These are phyloP conservation scores for Hypsizygus marmoreus DNA, from an alignment of 768 basidiomycete species.

Conservation along the genomic window DNA sequence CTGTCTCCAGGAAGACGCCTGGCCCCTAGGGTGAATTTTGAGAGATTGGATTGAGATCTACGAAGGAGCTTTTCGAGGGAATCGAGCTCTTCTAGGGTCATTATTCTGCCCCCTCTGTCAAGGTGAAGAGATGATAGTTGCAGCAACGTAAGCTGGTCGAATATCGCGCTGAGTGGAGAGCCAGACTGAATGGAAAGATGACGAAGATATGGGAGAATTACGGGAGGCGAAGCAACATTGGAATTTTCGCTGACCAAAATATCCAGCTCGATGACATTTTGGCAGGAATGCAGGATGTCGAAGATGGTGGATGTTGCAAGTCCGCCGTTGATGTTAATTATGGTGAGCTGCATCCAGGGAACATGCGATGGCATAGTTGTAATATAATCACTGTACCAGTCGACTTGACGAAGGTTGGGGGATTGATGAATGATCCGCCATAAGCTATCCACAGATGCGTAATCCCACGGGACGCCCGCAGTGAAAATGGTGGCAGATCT, in stretches of 20 bases:
- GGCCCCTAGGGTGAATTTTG: not conserved
- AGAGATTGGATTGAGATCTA: slow-evolving; percentile 4
- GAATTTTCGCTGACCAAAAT: not conserved
- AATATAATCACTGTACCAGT: slow-evolving; percentile 4
- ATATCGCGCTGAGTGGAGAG: not conserved
- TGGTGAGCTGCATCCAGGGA: slow-evolving; percentile 10
- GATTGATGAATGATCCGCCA: slow-evolving; percentile 10
- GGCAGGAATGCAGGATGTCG: not conserved
- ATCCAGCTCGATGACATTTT: slow-evolving; percentile 5
- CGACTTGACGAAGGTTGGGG: not conserved
- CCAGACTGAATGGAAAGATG: not conserved
- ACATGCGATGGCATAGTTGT: not conserved
- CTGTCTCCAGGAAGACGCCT: not conserved
- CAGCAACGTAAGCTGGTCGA: slow-evolving; percentile 4
- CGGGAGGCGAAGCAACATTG: not conserved
- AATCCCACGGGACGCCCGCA: too few relatives aligned
- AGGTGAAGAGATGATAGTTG: not conserved
- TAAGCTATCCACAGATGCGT: not conserved
- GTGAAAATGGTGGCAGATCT: slow-evolving; percentile 7
- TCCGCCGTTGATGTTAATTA: slow-evolving; percentile 1
- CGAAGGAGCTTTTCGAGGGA: slow-evolving; percentile 5
- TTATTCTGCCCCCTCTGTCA: not conserved
- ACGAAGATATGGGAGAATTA: slow-evolving; percentile 9
- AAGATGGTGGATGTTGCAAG: not conserved
- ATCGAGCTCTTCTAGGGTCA: not conserved